Percentiles rank a stretch among this genome's conserved stretches.
Conservation (phyloP, 1,284 basidiomycete genomes). For the Apiotrichum mycotoxinovorans region DNA sequence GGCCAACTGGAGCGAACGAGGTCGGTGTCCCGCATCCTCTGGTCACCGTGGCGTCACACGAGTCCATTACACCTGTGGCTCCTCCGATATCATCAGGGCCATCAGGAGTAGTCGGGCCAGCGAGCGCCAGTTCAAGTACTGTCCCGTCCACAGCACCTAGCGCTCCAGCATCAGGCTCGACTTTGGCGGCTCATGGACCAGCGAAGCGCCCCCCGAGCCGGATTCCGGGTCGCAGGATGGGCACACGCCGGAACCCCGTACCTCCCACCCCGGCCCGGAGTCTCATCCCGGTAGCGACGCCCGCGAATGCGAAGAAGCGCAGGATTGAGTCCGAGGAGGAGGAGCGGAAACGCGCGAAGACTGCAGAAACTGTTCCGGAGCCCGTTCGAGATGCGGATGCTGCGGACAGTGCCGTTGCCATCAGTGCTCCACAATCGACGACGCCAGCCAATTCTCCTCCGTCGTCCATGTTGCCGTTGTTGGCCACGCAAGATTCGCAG, state of each 20-base stretch:
- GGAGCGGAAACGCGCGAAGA: not conserved
- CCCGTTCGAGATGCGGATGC: no score
- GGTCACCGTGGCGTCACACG: no score
- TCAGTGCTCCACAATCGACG: not conserved
- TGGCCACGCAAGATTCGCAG: no score
- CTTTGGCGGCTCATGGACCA: not conserved
- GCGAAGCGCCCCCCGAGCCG: not conserved
- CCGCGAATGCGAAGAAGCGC: not conserved
- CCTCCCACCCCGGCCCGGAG: not conserved
- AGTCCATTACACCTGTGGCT: no score
- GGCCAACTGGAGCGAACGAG: no score
- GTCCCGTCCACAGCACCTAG: not conserved
- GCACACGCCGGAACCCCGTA: not conserved
- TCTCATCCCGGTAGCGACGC: not conserved
- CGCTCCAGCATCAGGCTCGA: not conserved
- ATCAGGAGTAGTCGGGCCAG: no score
- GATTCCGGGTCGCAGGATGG: not conserved
- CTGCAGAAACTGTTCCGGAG: no score
- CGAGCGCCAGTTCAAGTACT: no score
- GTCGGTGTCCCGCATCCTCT: no score
- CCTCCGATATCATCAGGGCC: no score
- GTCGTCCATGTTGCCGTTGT: not conserved
- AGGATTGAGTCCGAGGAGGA: not conserved
- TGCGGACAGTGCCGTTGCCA: no score
- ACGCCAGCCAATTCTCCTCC: not conserved